Evolutionary conservation across 768 basidiomycete species (phyloP), one percentile per base, ranked within the genome.

Genomic region (Mycena rebaudengoi): DNA sequence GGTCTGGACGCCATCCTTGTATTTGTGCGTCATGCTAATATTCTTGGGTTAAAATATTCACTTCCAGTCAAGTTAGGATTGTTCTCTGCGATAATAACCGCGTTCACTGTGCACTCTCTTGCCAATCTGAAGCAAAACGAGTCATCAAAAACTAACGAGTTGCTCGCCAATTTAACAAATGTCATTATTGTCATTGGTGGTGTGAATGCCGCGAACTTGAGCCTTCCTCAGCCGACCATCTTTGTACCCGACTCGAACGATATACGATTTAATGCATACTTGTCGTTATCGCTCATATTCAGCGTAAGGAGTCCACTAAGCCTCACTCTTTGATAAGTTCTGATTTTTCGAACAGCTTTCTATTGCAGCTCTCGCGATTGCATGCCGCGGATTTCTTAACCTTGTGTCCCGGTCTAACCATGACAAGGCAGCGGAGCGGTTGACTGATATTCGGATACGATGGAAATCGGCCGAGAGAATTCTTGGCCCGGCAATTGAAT

Each of bases 61-160:
- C 16, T 43, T 32, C 16, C n/a, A 20, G 5, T 30, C 1, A 37
- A 70, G 69, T 45, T 70, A 5, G 69, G 69, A 37, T 40, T 70
- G n/a, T 70, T 70, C 30, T 70, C 69, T 4, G 69, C 64, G 3
- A 70, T 70, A 10, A 48, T 70, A 6, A 70, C 69, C 6, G 66
- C 69, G 1, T 70, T 70, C 44, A 58, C 66, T 20, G 48, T 70
- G 5, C 63, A 55, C 14, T 68, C 69, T 14, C 48, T 68, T 5
- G 39, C 30, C 3, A 40, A 32, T 5, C 55, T 70, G 41, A 48
- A 60, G n/a, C 48, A 43, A 12, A 60, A 66, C 37, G 41, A 66
- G 30, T 33, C 37, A 3, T 52, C 39, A 25, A 37, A 56, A 44
- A 67, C 61, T 5, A 67, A 67, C 39, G 65, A 58, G 14, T 7